These are phyloP conservation scores for Pulveroboletus sp. DNA, from an alignment of 768 basidiomycete genomes.

Conservation along the genomic window DNA sequence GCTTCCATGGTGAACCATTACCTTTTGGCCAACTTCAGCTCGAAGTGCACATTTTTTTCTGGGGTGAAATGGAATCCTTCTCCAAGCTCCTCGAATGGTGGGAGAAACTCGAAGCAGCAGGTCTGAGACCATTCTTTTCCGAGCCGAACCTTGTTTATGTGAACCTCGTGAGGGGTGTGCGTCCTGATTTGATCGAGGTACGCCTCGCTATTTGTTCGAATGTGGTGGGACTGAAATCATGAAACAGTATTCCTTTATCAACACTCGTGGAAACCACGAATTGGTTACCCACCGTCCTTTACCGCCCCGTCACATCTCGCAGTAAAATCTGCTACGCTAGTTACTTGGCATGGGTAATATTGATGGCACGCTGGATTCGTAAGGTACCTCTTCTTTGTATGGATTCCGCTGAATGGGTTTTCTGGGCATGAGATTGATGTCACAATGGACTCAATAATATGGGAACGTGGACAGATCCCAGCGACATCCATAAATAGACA, in stretches of 20 bases:
- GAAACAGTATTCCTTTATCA: constrained; percentile 50
- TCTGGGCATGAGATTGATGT: background rate
- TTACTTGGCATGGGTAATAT: constrained; percentile 4
- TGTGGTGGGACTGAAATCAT: background rate
- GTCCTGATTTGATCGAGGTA: constrained; percentile 42
- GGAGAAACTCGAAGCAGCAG: constrained; percentile 66
- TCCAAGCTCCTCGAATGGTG: constrained; percentile 62
- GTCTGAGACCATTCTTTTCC: constrained; percentile 70
- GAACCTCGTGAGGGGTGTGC: constrained; percentile 37
- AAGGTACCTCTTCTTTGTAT: constrained; percentile 1
- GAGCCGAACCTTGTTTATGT: constrained; percentile 55
- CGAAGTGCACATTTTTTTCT: constrained; percentile 56
- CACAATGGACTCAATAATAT: background rate
- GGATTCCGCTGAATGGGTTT: background rate
- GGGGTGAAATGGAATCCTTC: constrained; percentile 50
- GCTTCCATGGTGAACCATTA: constrained; percentile 41
- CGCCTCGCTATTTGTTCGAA: background rate
- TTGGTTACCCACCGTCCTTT: constrained; percentile 27
- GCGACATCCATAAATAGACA: constrained; percentile 14
- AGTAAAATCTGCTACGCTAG: constrained; percentile 11
- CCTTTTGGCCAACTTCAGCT: constrained; percentile 74
- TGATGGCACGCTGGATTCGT: constrained; percentile 1
- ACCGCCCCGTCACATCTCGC: constrained; percentile 2
- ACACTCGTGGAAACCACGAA: constrained; percentile 44
- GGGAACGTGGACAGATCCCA: background rate